Evolutionary conservation across 352 stramenopile genomes (phyloP).

Genomic region (Aphanomyces invadans): DNA sequence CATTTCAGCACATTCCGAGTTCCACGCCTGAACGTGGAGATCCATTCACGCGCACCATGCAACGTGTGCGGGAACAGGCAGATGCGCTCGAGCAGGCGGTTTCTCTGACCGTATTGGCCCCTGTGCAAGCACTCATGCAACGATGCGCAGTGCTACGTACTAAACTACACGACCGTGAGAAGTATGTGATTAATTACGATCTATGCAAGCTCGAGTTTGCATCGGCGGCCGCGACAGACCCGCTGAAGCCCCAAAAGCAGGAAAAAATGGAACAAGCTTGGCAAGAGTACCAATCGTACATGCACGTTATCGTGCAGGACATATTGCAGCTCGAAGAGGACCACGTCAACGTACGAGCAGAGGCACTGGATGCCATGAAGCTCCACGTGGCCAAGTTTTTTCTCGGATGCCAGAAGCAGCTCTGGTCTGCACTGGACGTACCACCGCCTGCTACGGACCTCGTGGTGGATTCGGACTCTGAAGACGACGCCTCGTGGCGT

Average conservation of each 20-base stretch:
- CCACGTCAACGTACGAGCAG: slow-evolving; percentile 28
- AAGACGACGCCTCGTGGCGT: background rate
- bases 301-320: slow-evolving; percentile 34
- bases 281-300: slow-evolving; percentile 33
- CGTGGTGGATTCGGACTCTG: background rate
- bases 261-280: slow-evolving; percentile 34
- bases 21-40: background rate
- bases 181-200: slow-evolving; percentile 30
- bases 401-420: slow-evolving; percentile 46
- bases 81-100: slow-evolving; percentile 71
- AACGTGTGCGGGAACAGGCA: slow-evolving; percentile 30
- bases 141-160: slow-evolving; percentile 39
- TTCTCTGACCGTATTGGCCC: slow-evolving; percentile 66
- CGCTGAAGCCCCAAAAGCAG: slow-evolving; percentile 37
- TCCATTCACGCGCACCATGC: background rate
- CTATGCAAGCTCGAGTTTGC: slow-evolving; percentile 31
- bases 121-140: slow-evolving; percentile 44
- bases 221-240: slow-evolving; percentile 30
- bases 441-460: background rate
- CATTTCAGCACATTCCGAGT: slow-evolving; percentile 4
- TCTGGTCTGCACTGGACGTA: slow-evolving; percentile 35
- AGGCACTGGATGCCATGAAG: slow-evolving; percentile 59
- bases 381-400: slow-evolving; percentile 74
- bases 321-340: slow-evolving; percentile 41
- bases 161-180: slow-evolving; percentile 33